A percentile compares a stretch with the other conserved stretches of the same genome.
Evolutionary conservation across 169 alveolate species (phyloP).

Genomic region (Toxoplasma gondii): DNA sequence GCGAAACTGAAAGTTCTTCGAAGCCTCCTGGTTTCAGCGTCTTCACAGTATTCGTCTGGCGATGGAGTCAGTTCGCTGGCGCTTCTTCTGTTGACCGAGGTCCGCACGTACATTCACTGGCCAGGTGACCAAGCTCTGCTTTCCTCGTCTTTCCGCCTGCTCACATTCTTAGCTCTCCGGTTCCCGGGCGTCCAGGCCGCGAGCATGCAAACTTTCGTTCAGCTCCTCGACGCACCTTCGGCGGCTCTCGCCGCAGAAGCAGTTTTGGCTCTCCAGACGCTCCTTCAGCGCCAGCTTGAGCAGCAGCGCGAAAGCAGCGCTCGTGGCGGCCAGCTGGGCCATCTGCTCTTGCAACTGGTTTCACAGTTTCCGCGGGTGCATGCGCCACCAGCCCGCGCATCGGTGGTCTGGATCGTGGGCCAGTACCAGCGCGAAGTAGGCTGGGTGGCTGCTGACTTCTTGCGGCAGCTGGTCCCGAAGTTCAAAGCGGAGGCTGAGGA

Average conservation of each 20-base stretch:
- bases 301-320: constrained; percentile 24
- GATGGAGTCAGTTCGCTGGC: background rate
- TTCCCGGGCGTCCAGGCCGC: background rate
- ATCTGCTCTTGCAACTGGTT: constrained; percentile 49
- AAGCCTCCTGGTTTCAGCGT: background rate
- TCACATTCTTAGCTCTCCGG: constrained; percentile 33
- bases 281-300: constrained; percentile 48
- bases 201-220: constrained; percentile 53
- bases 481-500: constrained; percentile 68
- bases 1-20: constrained; percentile 35
- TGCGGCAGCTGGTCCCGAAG: constrained; percentile 52
- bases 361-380: constrained; percentile 29
- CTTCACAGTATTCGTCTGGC: background rate
- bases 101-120: constrained; percentile 62
- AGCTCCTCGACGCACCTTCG: constrained; percentile 59
- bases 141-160: background rate
- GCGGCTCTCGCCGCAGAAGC: constrained; percentile 69
- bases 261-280: constrained; percentile 45
- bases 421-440: constrained; percentile 64
- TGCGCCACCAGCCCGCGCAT: constrained; percentile 70
- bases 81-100: constrained; percentile 40
- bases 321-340: background rate
- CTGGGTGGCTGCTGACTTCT: constrained; percentile 66
- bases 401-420: constrained; percentile 74
- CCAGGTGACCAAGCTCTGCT: constrained; percentile 46